Evolutionary conservation across 192 early-diverging fungal species (phyloP), one percentile per base, ranked within the genome.

Genomic region (Rhizophagus clarus): DNA sequence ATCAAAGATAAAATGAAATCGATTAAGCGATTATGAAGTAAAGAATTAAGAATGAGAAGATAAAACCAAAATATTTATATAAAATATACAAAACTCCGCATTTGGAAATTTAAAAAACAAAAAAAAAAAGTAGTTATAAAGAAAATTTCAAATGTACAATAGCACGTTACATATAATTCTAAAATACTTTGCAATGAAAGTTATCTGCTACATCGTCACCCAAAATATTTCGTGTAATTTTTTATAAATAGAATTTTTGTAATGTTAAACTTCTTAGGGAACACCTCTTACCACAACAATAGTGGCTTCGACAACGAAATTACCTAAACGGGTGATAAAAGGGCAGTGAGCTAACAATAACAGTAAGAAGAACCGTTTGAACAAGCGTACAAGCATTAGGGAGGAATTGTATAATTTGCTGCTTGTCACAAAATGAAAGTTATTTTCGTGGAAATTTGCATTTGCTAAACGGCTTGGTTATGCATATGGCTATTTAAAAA

Each of bases 221-320:
- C 42, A 81, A 14, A 56, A 10, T 71, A 40, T 40, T 32, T 37
- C 37, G 7, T 37, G 37, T 37, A 8, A 51, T 26, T 20, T 26
- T 68, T 24, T 45, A 28, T 28, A 26, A 62, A 47, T 67, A 2
- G 63, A 11, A 3, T 10, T 61, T 45, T 20, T 70, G 37, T 28
- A 71, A n/a, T 49, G 37, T 32, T 29, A 7, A 34, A 8, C 0
- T 10, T 14, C 17, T 10, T 7, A 64, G 28, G 63, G 7, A 61
- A 9, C 42, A 20, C 31, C 47, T 80, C 72, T 74, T 86, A 86
- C 85, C 29, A 86, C 80, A 24, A 86, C 82, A 37, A 86, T 79
- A 34, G 81, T 77, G 24, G 85, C 83, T 49, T 84, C 77, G 2
- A 82, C 77, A 14, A 24, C 77, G 5, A 32, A 17, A 42, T 51